These are phyloP conservation scores for Closterium sp. DNA, from an alignment of 139 green algal genomes.

Conservation along the genomic window DNA sequence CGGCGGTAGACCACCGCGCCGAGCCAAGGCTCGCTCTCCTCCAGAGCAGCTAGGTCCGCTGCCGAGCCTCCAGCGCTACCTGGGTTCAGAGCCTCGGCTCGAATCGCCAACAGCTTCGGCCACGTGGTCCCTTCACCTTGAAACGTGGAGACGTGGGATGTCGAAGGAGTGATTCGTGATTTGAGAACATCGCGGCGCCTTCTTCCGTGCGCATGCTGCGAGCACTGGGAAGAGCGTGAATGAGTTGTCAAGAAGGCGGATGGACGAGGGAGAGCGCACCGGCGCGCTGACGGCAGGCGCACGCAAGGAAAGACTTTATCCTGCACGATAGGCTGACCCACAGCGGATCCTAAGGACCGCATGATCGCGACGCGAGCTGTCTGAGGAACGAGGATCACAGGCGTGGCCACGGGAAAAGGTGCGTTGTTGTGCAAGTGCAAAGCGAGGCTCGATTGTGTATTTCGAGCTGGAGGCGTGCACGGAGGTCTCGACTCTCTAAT, in stretches of 20 bases:
- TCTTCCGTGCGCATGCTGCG: neutral
- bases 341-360: neutral
- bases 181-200: neutral
- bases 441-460: too few relatives aligned
- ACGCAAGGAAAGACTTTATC: neutral
- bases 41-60: neutral
- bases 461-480: too few relatives aligned
- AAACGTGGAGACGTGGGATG: neutral
- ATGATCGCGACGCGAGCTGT: neutral
- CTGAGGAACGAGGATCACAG: neutral
- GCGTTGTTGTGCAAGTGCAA: neutral
- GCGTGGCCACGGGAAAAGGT: neutral
- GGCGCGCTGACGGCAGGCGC: neutral
- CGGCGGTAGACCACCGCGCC: constrained; percentile 25
- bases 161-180: neutral
- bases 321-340: neutral
- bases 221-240: neutral
- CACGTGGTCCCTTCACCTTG: neutral
- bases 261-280: too few relatives aligned
- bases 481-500: too few relatives aligned
- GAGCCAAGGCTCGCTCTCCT: constrained; percentile 32
- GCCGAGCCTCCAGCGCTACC: neutral
- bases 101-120: neutral
- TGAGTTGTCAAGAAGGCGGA: too few relatives aligned
- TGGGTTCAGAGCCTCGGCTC: neutral